Percentiles rank a stretch among this genome's conserved stretches.
Conservation (phyloP, 805 yeast genomes). For the Metschnikowia picachoensis region DNA sequence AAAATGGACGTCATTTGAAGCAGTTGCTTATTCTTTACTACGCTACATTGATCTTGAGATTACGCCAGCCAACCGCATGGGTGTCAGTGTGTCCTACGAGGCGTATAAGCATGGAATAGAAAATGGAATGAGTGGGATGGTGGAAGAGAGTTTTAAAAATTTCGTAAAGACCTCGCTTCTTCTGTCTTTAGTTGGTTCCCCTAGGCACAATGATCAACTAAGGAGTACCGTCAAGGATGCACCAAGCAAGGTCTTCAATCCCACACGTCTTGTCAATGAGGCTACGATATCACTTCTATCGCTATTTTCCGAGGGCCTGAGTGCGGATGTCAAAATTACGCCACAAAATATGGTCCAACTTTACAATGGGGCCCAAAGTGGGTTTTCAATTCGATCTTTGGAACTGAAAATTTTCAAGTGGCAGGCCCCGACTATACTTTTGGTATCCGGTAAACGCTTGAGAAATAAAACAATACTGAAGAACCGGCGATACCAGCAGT, state of each 20-base stretch:
- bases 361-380: constrained; percentile 70
- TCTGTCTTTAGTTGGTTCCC: neutral
- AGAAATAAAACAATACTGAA: constrained; percentile 28
- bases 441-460: constrained; percentile 63
- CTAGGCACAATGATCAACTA: neutral
- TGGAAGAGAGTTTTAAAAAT: constrained; percentile 18
- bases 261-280: constrained; percentile 38
- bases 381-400: constrained; percentile 84
- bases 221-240: neutral
- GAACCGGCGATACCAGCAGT: constrained; percentile 48
- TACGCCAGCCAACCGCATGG: constrained; percentile 18
- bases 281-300: constrained; percentile 39
- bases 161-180: constrained; percentile 32
- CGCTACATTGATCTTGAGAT: constrained; percentile 46
- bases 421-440: constrained; percentile 77
- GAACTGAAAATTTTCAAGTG: constrained; percentile 84
- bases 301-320: constrained; percentile 23
- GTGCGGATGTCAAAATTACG: constrained; percentile 35
- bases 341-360: constrained; percentile 52
- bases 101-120: constrained; percentile 10
- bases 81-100: neutral
- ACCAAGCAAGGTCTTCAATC: neutral
- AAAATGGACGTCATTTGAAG: constrained; percentile 43
- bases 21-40: constrained; percentile 42
- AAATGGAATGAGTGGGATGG: constrained; percentile 16